These are phyloP conservation scores for Cryptococcus deneoformans DNA, from an alignment of 1,284 basidiomycete genomes.

Conservation along the genomic window DNA sequence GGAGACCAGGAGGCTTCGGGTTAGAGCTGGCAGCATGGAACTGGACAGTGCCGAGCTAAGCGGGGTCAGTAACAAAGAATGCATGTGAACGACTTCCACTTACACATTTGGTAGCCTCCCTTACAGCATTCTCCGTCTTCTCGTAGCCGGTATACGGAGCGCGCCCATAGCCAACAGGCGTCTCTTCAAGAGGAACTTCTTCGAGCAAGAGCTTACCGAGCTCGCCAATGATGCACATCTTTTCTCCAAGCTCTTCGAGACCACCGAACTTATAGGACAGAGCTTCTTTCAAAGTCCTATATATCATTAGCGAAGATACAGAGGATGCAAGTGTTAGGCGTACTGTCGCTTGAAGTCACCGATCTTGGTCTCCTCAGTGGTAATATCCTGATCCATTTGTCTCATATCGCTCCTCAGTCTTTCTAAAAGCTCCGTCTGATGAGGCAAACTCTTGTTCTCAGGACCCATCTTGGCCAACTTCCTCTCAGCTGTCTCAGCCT, in stretches of 20 bases:
- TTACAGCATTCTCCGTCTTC: slow-evolving; percentile 60
- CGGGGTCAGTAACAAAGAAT: slow-evolving; percentile 9
- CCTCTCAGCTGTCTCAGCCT: slow-evolving; percentile 83
- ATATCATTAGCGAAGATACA: slow-evolving; percentile 1
- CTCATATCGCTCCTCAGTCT: slow-evolving; percentile 74
- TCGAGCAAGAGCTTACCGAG: slow-evolving; percentile 73
- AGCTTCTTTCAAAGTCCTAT: slow-evolving; percentile 57
- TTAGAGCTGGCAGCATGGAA: slow-evolving; percentile 35
- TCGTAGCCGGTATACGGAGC: slow-evolving; percentile 63
- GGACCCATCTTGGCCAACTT: slow-evolving; percentile 87
- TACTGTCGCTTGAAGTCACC: slow-evolving; percentile 77
- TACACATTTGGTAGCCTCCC: slow-evolving; percentile 60
- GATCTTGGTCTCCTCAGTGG: slow-evolving; percentile 75
- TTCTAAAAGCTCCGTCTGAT: slow-evolving; percentile 74
- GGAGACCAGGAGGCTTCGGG: slow-evolving; percentile 42
- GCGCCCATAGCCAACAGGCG: slow-evolving; percentile 75
- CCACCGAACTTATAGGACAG: slow-evolving; percentile 87
- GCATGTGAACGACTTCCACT: slow-evolving; percentile 9
- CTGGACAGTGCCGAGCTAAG: slow-evolving; percentile 38
- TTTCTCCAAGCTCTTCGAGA: slow-evolving; percentile 79
- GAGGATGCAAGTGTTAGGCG: slow-evolving; percentile 10
- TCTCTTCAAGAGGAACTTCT: slow-evolving; percentile 75
- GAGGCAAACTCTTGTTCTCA: slow-evolving; percentile 79
- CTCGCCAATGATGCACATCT: slow-evolving; percentile 79
- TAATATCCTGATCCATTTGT: slow-evolving; percentile 73